Percentiles rank a stretch among this genome's conserved stretches.
Conservation (phyloP, 352 stramenopile genomes). For the Phytopythium chamaehyphon region DNA sequence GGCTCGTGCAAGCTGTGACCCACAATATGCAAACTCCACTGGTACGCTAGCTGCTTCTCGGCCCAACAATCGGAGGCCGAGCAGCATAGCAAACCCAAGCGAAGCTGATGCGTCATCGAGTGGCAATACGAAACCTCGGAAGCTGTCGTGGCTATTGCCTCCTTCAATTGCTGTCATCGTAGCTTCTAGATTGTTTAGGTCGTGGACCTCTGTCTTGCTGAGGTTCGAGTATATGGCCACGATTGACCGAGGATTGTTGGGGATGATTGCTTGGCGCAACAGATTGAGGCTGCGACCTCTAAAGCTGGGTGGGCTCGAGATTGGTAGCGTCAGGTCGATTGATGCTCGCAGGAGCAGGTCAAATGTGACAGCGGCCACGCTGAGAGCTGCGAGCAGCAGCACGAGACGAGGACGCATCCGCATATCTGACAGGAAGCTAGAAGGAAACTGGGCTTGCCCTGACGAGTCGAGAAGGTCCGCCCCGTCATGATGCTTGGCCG, state of each 20-base stretch:
- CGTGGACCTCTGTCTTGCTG: too few relatives aligned
- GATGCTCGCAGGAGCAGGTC: conserved; percentile 12
- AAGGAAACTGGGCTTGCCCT: too few relatives aligned
- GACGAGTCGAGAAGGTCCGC: too few relatives aligned
- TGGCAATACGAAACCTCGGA: conserved; percentile 47
- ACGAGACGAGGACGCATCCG: background rate
- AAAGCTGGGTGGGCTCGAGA: conserved; percentile 10
- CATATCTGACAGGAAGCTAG: too few relatives aligned
- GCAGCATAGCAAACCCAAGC: conserved; percentile 41
- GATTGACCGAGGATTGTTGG: too few relatives aligned
- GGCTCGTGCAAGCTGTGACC: conserved; percentile 12
- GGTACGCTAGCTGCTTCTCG: conserved; percentile 22
- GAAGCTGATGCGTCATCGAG: conserved; percentile 40
- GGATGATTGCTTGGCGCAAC: conserved; percentile 11
- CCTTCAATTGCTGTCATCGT: too few relatives aligned
- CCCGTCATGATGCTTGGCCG: too few relatives aligned
- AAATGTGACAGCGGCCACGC: background rate
- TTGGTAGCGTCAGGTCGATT: conserved; percentile 13
- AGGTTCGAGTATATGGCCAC: too few relatives aligned
- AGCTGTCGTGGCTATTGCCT: background rate
- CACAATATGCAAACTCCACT: conserved; percentile 52
- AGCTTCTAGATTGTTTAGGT: too few relatives aligned
- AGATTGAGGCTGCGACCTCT: conserved; percentile 14
- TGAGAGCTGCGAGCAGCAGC: background rate
- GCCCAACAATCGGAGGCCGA: conserved; percentile 33